Base-by-base conservation (phyloP, 23 red algal species). In the Cyanidiococcus yangmingshanensis region DNA sequence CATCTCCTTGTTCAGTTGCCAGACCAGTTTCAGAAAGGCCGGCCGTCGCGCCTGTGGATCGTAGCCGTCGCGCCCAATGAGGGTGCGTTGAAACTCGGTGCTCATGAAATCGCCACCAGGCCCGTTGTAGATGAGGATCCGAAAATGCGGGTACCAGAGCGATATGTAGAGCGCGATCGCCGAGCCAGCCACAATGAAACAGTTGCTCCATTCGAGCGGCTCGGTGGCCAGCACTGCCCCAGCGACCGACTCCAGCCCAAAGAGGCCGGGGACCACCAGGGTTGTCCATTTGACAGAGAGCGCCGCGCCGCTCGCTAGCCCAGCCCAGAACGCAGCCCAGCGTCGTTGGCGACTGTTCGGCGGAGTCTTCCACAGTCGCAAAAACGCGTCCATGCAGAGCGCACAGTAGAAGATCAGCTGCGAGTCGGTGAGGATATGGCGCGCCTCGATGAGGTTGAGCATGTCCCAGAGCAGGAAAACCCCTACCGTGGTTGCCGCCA, bases 1-100 rank as follows among this genome's bases (percentile, higher is more conserved):
- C 94, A 98, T 98, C 80, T 87, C 86, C 80, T 67, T 68, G 74
- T 98, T 98, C 39, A 98, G 81, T 39, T 98, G 83, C 37, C 74
- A 58, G 79, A 98, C 90, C 26, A 79, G 84, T 34, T 38, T 75
- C 35, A 75, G 33, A 76, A 98, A 98, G 1, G 68, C 40, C 26
- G 76, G 80, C 7, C 71, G 39, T 1, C 37, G 57, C 30, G 80
- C 82, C 18, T 45, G 68, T 0, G 94, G 77, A 68, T 98, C 85
- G 82, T 89, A 98, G 38, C 58, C 45, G 37, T 80, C 63, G 79
- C 75, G 84, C 0, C 88, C 94, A 37, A 86, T 84, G 57, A 98
- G 77, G 17, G 82, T 82, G 37, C 79, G 79, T 59, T 79, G 76
- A 50, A 98, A 98, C 25, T 79, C 87, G 21, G 76, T 41, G 40